Conservation (phyloP, 305 asterid species). For the Fraxinus floribunda region DNA sequence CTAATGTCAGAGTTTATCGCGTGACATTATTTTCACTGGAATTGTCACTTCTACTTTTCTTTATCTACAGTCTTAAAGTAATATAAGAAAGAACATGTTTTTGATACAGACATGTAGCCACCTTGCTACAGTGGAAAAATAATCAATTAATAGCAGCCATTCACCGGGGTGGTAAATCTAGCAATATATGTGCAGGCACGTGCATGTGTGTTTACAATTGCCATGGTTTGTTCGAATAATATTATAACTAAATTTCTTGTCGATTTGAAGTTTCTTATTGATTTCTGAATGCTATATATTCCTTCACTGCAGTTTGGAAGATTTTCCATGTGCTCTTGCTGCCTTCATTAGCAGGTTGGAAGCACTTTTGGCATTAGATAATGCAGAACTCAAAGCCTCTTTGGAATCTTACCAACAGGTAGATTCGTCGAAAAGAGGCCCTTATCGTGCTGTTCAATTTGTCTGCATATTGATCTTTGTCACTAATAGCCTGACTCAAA, state of each 20-base stretch:
- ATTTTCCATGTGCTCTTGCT: constrained; percentile 57
- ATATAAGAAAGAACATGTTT: background rate
- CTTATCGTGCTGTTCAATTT: constrained; percentile 71
- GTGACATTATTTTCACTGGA: background rate
- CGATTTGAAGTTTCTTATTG: background rate
- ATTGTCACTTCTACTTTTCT: background rate
- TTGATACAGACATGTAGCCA: background rate
- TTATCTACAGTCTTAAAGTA: background rate
- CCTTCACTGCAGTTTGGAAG: constrained; percentile 63
- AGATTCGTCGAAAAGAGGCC: constrained; percentile 64
- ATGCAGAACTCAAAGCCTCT: constrained; percentile 39
- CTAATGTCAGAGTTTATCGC: background rate
- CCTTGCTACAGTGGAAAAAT: background rate
- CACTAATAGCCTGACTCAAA: constrained; percentile 42
- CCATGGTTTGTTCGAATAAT: background rate
- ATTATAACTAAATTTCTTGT: background rate
- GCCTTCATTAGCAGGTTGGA: constrained; percentile 60
- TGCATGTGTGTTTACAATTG: background rate
- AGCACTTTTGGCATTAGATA: constrained; percentile 43
- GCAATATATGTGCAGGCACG: background rate
- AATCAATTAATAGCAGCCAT: background rate
- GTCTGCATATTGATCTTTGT: constrained; percentile 71
- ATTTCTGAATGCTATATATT: constrained; percentile 16
- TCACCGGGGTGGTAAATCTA: background rate
- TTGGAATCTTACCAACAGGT: constrained; percentile 54